Percentiles rank a stretch among this genome's conserved stretches.
phyloP scores from a whole-genome alignment of 164 flowering plant species.

The Liquidambar formosana region DNA sequence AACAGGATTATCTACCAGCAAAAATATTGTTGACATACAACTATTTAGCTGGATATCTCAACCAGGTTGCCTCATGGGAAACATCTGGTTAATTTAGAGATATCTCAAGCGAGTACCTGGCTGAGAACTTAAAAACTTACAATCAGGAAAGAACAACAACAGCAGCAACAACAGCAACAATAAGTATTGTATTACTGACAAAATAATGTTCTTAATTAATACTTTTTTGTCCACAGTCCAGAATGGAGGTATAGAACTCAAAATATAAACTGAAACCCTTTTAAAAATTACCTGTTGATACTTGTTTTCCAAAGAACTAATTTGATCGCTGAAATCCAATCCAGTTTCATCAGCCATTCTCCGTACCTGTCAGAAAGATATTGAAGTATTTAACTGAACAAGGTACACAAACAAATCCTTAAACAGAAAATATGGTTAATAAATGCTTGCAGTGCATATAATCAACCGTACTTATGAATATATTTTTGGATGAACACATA shows the following conservation, averaged over 20 bases:
- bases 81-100: no score
- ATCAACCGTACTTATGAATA: no score
- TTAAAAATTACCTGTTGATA: conserved; percentile 26
- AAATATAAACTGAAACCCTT: background rate
- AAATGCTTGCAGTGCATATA: background rate
- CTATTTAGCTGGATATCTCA: no score
- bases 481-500: background rate
- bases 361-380: conserved; percentile 20
- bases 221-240: background rate
- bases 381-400: background rate
- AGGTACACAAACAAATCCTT: background rate
- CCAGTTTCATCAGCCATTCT: conserved; percentile 40
- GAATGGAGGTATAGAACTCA: no score
- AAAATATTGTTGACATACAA: no score
- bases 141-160: no score
- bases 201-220: background rate
- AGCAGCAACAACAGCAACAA: no score
- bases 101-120: no score
- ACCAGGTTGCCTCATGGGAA: no score
- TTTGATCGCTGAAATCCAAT: conserved; percentile 36
- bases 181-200: no score
- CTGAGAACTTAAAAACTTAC: no score
- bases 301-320: conserved; percentile 30
- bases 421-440: background rate
- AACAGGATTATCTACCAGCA: no score